These are phyloP conservation scores for Periconia sp. DNA, from an alignment of 2,329 filamentous ascomycete genomes.

Conservation along the genomic window DNA sequence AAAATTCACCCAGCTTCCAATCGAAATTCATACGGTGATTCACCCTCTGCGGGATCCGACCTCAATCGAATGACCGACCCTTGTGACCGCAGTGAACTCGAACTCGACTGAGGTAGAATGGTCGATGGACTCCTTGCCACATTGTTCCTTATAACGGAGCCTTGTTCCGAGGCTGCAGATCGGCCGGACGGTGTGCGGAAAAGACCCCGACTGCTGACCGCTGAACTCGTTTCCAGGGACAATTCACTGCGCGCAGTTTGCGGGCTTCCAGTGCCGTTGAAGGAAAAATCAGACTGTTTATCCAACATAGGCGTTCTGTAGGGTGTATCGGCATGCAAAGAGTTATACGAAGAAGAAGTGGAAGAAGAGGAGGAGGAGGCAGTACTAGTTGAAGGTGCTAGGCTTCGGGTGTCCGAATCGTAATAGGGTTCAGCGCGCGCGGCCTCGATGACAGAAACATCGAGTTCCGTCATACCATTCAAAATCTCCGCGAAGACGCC, in stretches of 20 bases:
- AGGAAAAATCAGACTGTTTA: slow-evolving; percentile 22
- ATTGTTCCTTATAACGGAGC: slow-evolving; percentile 23
- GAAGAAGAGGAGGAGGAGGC: slow-evolving; percentile 15
- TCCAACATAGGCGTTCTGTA: slow-evolving; percentile 32
- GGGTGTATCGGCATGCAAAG: slow-evolving; percentile 24
- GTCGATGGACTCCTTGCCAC: slow-evolving; percentile 31
- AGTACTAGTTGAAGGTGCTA: slow-evolving; percentile 30
- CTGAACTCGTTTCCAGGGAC: slow-evolving; percentile 2
- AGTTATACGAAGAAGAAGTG: slow-evolving; percentile 11
- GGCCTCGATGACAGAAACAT: slow-evolving; percentile 56
- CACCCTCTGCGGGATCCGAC: slow-evolving; percentile 28
- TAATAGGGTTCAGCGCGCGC: slow-evolving; percentile 21
- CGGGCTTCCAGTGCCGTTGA: slow-evolving; percentile 20
- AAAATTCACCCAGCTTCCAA: slow-evolving; percentile 21
- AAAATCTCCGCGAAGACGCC: slow-evolving; percentile 79
- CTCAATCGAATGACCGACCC: slow-evolving; percentile 25
- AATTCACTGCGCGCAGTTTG: slow-evolving; percentile 34
- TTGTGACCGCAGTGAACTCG: slow-evolving; percentile 28
- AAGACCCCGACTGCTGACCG: slow-evolving; percentile 11
- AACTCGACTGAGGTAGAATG: slow-evolving; percentile 30
- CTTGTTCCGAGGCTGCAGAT: slow-evolving; percentile 27
- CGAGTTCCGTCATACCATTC: slow-evolving; percentile 69
- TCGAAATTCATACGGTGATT: slow-evolving; percentile 37
- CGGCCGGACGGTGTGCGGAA: slow-evolving; percentile 23
- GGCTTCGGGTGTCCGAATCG: slow-evolving; percentile 33